These are phyloP conservation scores for Malus sieversii DNA, from an alignment of 306 rosid genomes.

Conservation along the genomic window DNA sequence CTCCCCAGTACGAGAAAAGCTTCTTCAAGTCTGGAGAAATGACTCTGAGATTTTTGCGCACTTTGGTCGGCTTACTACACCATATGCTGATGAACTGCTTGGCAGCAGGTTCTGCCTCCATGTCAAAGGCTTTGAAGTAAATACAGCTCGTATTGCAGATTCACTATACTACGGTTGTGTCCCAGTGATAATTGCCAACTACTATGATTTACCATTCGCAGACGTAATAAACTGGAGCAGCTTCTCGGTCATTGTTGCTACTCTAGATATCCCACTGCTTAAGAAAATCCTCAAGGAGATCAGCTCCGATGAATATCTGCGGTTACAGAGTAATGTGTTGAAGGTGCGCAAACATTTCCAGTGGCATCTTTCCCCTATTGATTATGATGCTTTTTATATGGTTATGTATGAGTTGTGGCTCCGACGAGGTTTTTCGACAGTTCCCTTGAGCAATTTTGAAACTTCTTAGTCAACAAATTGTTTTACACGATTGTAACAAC, in stretches of 20 bases:
- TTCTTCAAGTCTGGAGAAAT: constrained; percentile 56
- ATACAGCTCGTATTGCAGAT: constrained; percentile 76
- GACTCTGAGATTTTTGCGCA: constrained; percentile 71
- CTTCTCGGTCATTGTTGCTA: constrained; percentile 50
- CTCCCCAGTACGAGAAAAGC: constrained; percentile 44
- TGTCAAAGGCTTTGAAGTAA: constrained; percentile 80
- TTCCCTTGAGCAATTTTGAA: constrained; percentile 5
- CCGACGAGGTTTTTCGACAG: constrained; percentile 49
- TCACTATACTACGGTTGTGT: constrained; percentile 77
- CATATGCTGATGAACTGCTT: constrained; percentile 67
- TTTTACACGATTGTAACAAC: background rate
- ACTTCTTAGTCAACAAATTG: background rate
- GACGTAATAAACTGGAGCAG: constrained; percentile 71
- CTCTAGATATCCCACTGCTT: constrained; percentile 55
- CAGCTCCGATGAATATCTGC: constrained; percentile 35
- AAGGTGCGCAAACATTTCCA: constrained; percentile 67
- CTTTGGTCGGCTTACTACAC: constrained; percentile 59
- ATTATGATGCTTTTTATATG: constrained; percentile 76
- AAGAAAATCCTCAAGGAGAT: constrained; percentile 54
- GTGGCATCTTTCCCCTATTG: constrained; percentile 63
- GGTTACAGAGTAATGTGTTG: constrained; percentile 49
- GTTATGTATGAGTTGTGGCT: constrained; percentile 87
- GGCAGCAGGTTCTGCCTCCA: constrained; percentile 89
- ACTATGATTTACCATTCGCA: constrained; percentile 77
- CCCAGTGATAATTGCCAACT: constrained; percentile 67